Evolutionary conservation across 148 eudicot genomes (phyloP).

Genomic region (Camellia granthamiana): DNA sequence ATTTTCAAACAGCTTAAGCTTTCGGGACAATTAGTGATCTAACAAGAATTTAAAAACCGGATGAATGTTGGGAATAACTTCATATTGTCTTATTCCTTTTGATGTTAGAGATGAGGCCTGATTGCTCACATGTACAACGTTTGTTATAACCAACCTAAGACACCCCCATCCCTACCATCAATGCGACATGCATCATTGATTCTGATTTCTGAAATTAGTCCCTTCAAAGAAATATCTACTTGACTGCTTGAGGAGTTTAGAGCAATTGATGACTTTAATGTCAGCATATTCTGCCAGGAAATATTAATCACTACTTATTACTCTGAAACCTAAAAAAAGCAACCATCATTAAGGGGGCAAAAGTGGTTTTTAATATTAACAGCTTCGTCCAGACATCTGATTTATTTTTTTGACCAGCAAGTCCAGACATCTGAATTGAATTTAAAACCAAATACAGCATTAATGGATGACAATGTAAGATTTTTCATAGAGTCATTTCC

Average conservation of each 20-base stretch:
- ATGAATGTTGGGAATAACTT: not conserved
- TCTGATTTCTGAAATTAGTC: not conserved
- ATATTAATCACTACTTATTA: not conserved
- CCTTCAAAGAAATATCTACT: not conserved
- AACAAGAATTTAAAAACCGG: not conserved
- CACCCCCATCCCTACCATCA: not conserved
- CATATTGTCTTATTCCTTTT: not conserved
- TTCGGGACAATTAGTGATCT: too few relatives aligned
- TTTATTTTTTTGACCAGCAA: too few relatives aligned
- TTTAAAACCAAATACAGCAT: slow-evolving; percentile 8
- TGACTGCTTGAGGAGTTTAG: not conserved
- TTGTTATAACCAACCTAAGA: not conserved
- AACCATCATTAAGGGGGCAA: not conserved
- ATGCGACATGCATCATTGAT: not conserved
- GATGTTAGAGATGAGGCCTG: not conserved
- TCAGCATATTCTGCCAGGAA: not conserved
- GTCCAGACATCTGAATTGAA: too few relatives aligned
- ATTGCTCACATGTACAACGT: not conserved
- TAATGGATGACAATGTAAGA: not conserved
- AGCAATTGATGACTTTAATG: slow-evolving; percentile 1
- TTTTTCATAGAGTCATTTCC: not conserved
- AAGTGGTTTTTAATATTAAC: not conserved
- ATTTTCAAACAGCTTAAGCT: too few relatives aligned
- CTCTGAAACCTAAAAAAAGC: not conserved
- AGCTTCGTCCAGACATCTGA: not conserved